These are phyloP conservation scores for Clonostachys rhizophaga DNA, from an alignment of 2,329 filamentous ascomycete genomes.

Conservation along the genomic window DNA sequence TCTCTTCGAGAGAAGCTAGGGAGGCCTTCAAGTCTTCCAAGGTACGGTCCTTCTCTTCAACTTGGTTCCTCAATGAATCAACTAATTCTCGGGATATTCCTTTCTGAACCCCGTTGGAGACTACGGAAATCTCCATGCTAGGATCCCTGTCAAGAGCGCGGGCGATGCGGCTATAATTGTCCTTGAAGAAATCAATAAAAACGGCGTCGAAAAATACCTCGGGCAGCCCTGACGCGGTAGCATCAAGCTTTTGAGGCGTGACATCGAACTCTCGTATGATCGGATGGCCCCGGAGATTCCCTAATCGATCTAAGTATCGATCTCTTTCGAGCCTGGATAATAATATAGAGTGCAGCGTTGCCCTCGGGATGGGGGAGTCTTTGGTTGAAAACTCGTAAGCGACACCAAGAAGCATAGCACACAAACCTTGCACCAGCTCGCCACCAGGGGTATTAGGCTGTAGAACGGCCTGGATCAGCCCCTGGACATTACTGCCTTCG, in stretches of 20 bases:
- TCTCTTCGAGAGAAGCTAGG: constrained; percentile 40
- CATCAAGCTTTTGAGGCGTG: constrained; percentile 62
- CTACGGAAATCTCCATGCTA: constrained; percentile 76
- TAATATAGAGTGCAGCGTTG: constrained; percentile 75
- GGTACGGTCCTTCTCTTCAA: constrained; percentile 63
- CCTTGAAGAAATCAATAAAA: constrained; percentile 93
- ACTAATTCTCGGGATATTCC: constrained; percentile 93
- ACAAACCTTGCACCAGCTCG: constrained; percentile 73
- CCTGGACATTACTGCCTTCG: constrained; percentile 90
- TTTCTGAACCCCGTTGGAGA: constrained; percentile 76
- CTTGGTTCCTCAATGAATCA: constrained; percentile 73
- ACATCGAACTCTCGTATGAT: constrained; percentile 88
- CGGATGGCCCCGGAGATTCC: constrained; percentile 71
- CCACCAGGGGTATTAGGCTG: constrained; percentile 56
- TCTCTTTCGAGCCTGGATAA: constrained; percentile 76
- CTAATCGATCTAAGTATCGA: constrained; percentile 78
- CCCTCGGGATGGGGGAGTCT: constrained; percentile 83
- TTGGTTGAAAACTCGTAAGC: constrained; percentile 97
- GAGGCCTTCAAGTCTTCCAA: constrained; percentile 42
- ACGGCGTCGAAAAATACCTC: constrained; percentile 81
- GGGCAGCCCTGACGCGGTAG: constrained; percentile 47
- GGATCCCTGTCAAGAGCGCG: constrained; percentile 89
- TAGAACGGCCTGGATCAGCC: constrained; percentile 67
- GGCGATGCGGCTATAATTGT: constrained; percentile 83
- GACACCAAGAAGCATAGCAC: constrained; percentile 78